phyloP scores from a whole-genome alignment of 164 flowering plant genomes.

The Magnolia officinalis region DNA sequence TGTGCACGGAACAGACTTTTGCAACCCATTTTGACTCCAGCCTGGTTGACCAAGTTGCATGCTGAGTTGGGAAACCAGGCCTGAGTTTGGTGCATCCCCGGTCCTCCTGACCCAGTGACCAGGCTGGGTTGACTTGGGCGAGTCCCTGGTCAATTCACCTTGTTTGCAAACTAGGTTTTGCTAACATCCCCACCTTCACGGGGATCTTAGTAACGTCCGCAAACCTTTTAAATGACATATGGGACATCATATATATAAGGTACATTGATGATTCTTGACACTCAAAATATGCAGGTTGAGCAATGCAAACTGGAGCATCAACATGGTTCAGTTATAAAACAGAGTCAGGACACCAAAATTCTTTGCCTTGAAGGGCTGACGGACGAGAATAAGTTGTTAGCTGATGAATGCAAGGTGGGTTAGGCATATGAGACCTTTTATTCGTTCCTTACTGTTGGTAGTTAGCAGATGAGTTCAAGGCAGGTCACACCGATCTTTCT shows the following conservation, averaged over 20 bases:
- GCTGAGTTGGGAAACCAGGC: too few relatives aligned
- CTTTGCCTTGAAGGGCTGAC: constrained; percentile 14
- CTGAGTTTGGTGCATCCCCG: too few relatives aligned
- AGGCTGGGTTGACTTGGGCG: too few relatives aligned
- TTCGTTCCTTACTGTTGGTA: not conserved
- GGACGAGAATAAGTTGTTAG: constrained; percentile 14
- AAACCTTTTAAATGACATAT: too few relatives aligned
- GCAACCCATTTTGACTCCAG: not conserved
- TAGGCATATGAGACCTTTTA: not conserved
- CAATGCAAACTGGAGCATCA: constrained; percentile 33
- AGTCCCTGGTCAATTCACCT: too few relatives aligned
- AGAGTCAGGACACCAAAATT: constrained; percentile 17
- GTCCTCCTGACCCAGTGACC: too few relatives aligned
- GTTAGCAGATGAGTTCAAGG: not conserved
- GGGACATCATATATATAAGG: not conserved
- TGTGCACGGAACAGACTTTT: too few relatives aligned
- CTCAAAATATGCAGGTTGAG: constrained; percentile 41
- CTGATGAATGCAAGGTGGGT: constrained; percentile 35
- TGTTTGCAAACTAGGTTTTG: too few relatives aligned
- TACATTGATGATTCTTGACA: not conserved
- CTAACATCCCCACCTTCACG: too few relatives aligned
- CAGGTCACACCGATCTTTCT: not conserved
- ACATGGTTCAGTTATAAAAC: not conserved
- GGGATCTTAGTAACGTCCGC: too few relatives aligned
- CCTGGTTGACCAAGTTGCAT: too few relatives aligned